Base-by-base conservation (phyloP, 768 basidiomycete species). In the Collybia sordida region DNA sequence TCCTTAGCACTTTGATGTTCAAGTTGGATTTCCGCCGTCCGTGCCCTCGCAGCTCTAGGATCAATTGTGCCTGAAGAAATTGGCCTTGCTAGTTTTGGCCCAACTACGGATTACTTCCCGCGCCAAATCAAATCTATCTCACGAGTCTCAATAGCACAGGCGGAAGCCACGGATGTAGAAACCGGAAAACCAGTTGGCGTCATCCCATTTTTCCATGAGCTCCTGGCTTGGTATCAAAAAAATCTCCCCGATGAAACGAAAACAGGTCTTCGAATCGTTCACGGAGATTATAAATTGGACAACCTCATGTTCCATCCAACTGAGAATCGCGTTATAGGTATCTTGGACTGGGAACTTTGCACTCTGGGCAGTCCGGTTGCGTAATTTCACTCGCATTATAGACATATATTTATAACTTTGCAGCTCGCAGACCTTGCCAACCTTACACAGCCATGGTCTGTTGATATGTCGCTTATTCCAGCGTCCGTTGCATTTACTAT, bases 221-320 rank as follows among this genome's bases (percentile, higher is more conserved):
- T 97, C 59, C 69, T 91, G 46, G 65, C 67, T 12, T 97, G 90
- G 91, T 97, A 93, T 67, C 69, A 73, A 52, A 65, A 68, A 23
- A 79, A 90, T 60, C 69, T 91, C 22, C 94, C 92, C 2, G 82
- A 91, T 59, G 93, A 95, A 68, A 71, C 63, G 54, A 83, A 83
- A 64, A 80, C 78, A 1, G 91, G 90, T 0, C 72, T 80, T 47
- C 83, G 90, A n/a, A 85, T 99, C 55, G 93, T 98, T 4, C 96
- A 98, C 64, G 96, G 96, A 22, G 96, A 99, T 67, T 98, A 91
- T 65, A 99, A 99, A 66, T 74, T 96, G n/a, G 96, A 99, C 68
- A 99, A 99, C 66, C 66, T 99, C 55, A 80, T 98, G 55, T 98
- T 97, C 69, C 95, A 98, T 59, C 87, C 89, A 0, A 91, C 86